A percentile compares a stretch with the other conserved stretches of the same genome.
phyloP scores from a whole-genome alignment of 2,329 filamentous ascomycete genomes.

The Cladophialophora yegresii region DNA sequence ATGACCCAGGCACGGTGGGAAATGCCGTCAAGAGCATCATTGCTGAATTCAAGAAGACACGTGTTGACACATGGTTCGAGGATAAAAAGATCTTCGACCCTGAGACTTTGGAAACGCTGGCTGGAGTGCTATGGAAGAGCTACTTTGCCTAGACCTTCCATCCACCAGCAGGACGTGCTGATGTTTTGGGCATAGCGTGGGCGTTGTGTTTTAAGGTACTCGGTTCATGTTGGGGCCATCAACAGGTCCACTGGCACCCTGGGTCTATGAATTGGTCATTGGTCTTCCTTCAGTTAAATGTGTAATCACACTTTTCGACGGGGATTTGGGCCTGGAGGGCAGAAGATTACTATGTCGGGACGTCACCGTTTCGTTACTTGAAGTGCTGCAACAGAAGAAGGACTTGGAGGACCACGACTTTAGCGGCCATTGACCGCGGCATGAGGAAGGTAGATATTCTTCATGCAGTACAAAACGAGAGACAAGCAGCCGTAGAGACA shows the following conservation, averaged over 20 bases:
- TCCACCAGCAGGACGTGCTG: neutral
- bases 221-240: neutral
- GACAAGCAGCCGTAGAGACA: neutral
- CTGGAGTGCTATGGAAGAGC: slow-evolving; percentile 98
- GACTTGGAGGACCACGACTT: neutral
- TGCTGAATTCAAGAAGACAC: slow-evolving; percentile 98
- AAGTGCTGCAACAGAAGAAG: neutral
- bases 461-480: neutral
- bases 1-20: slow-evolving; percentile 86
- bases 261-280: neutral
- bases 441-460: neutral
- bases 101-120: slow-evolving; percentile 91
- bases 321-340: neutral
- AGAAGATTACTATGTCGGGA: neutral
- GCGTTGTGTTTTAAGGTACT: slow-evolving; percentile 8
- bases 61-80: slow-evolving; percentile 99
- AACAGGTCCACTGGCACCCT: neutral
- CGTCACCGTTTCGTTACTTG: neutral
- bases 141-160: slow-evolving; percentile 73
- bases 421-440: neutral
- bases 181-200: slow-evolving; percentile 21
- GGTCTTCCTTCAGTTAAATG: neutral
- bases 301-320: neutral
- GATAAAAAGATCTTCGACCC: slow-evolving; percentile 70
- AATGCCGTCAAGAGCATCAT: slow-evolving; percentile 93